Base-by-base conservation (phyloP, 2,329 filamentous ascomycete species). In the Aspergillus clavatus region DNA sequence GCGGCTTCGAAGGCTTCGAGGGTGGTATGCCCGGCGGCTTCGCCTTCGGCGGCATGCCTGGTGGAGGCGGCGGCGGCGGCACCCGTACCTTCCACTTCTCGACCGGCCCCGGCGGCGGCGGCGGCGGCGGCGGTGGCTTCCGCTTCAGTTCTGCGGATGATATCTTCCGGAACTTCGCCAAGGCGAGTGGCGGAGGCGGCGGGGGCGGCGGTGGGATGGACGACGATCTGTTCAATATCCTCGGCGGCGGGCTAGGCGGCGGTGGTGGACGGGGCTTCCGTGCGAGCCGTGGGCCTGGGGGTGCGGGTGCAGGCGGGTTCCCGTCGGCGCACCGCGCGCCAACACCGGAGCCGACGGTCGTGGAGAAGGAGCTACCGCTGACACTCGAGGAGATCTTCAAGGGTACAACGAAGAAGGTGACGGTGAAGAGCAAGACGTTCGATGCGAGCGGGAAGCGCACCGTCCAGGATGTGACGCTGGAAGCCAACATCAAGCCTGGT, bases 341-440 rank as follows among this genome's bases (percentile, higher is more conserved):
- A 11, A 88, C 88, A 3, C 87, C 89, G 0, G 91, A 97, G 65
- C 87, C 95, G 14, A 89, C 89, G 0, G 90, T 94, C 1, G 84
- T 97, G 8, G 91, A 97, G 71, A 85, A 87, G 60, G 82, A 86
- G 37, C 69, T 98, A 51, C 81, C 84, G 2, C 74, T 98, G 18
- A 82, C 86, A 2, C 73, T 98, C 26, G 93, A 98, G 68, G 93
- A 98, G 61, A 72, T 97, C 50, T 97, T 82, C 73, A 83, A 79
- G 21, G 93, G 93, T 31, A 82, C 83, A 27, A 89, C 86, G 39
- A 98, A 98, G 80, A 96, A 95, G 78, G 89, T 98, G 79, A 95
- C 93, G 74, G 95, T 97, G 54, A 96, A 95, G 76, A 82, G 91
- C 61, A 97, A 97, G 81, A 89, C 86, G 14, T 97, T 88, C 66